Percentiles rank a stretch among this genome's conserved stretches.
phyloP scores from a whole-genome alignment of 176 grass and related monocot species.

The Themeda triandra region DNA sequence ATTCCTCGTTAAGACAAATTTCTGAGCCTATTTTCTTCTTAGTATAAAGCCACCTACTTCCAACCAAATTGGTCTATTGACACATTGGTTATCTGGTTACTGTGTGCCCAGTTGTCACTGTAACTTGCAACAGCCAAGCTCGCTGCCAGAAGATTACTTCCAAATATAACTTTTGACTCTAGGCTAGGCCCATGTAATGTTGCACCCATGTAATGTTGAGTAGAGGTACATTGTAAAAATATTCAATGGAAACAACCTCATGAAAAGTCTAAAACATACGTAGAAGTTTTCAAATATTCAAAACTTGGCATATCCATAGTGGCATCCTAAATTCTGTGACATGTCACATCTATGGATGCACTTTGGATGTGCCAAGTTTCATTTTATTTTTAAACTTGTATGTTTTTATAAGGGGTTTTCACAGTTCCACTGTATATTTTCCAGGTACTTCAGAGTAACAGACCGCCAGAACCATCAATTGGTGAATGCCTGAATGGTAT shows the following conservation, averaged over 20 bases:
- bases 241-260: neutral
- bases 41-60: neutral
- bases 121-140: neutral
- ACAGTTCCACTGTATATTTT: neutral
- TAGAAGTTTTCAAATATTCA: neutral
- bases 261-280: neutral
- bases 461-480: neutral
- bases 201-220: neutral
- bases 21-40: neutral
- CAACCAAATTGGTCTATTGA: neutral
- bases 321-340: neutral
- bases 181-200: neutral
- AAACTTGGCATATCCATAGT: neutral
- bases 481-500: neutral
- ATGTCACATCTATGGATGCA: neutral
- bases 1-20: neutral
- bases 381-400: neutral
- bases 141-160: neutral
- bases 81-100: neutral
- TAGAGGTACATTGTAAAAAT: neutral
- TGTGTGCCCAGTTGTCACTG: neutral
- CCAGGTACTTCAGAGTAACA: neutral
- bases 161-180: neutral
- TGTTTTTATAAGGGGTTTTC: neutral
- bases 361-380: neutral